A percentile compares a stretch with the other conserved stretches of the same genome.
Conservation (phyloP, 169 alveolate genomes). For the Eimeria praecox region DNA sequence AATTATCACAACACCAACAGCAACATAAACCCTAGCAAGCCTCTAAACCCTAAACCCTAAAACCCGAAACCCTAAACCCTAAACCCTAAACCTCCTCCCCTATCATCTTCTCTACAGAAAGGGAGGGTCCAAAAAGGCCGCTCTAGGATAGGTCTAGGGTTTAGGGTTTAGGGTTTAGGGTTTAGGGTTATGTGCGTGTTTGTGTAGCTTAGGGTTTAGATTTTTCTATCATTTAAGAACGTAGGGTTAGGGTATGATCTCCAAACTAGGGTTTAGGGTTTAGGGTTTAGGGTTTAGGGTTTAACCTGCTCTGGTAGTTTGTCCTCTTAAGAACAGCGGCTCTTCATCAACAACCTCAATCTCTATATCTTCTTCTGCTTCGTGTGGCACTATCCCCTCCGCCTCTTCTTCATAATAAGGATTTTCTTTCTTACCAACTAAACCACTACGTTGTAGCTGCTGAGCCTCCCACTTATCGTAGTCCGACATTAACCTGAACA, state of each 20-base stretch:
- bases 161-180: too few relatives aligned
- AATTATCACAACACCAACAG: not conserved
- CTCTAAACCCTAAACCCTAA: not conserved
- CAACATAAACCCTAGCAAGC: not conserved
- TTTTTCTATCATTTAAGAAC: too few relatives aligned
- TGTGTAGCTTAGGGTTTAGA: too few relatives aligned
- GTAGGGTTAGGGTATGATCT: too few relatives aligned
- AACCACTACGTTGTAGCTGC: slow-evolving; percentile 83
- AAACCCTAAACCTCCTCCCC: too few relatives aligned
- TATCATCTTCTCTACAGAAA: too few relatives aligned
- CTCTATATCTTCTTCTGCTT: slow-evolving; percentile 81
- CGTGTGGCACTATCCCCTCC: slow-evolving; percentile 68
- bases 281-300: slow-evolving; percentile 25
- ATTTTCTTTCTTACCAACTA: slow-evolving; percentile 48
- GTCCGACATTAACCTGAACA: slow-evolving; percentile 79
- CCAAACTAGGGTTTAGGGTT: not conserved
- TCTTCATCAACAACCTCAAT: slow-evolving; percentile 87
- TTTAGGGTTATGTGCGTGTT: too few relatives aligned
- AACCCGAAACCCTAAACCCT: not conserved
- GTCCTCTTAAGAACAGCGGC: slow-evolving; percentile 97
- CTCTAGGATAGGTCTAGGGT: too few relatives aligned
- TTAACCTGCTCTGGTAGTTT: slow-evolving; percentile 91
- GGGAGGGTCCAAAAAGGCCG: too few relatives aligned
- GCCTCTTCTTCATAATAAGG: slow-evolving; percentile 74
- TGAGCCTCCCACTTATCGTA: slow-evolving; percentile 84